Conservation (phyloP, 768 basidiomycete species). For the Amylocystis lapponica region DNA sequence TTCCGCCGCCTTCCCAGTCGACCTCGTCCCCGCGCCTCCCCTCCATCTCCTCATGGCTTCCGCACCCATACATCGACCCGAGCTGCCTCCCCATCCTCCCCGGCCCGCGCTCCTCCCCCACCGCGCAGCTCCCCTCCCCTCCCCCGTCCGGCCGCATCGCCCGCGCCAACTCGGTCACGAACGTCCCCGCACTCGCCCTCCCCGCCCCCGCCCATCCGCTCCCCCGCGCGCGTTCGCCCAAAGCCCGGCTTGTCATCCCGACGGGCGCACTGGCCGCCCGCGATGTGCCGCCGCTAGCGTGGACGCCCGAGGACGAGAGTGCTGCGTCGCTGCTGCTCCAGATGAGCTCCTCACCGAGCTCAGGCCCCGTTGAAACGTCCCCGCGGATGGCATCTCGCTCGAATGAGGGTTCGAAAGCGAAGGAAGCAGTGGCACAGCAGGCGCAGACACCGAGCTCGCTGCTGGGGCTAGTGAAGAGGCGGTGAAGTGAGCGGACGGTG, state of each 20-base stretch:
- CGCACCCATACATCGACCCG: slow-evolving; percentile 27
- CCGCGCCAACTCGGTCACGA: slow-evolving; percentile 24
- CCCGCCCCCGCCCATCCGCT: slow-evolving; percentile 49
- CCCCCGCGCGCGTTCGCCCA: slow-evolving; percentile 32
- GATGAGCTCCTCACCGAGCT: slow-evolving; percentile 43
- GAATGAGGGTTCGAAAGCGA: slow-evolving; percentile 2
- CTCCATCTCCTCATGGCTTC: slow-evolving; percentile 66
- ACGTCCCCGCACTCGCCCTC: slow-evolving; percentile 39
- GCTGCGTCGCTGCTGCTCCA: slow-evolving; percentile 64
- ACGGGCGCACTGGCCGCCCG: slow-evolving; percentile 20
- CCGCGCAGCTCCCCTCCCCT: slow-evolving; percentile 30
- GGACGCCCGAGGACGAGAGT: slow-evolving; percentile 62
- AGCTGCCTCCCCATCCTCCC: slow-evolving; percentile 15
- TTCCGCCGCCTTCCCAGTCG: neutral
- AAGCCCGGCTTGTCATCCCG: no score
- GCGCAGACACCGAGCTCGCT: slow-evolving; percentile 20
- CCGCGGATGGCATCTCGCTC: neutral
- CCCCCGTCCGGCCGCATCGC: slow-evolving; percentile 28
- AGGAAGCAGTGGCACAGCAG: slow-evolving; percentile 4
- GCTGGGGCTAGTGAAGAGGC: no score
- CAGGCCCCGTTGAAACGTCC: slow-evolving; percentile 1
- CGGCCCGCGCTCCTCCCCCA: slow-evolving; percentile 1
- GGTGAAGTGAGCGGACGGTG: no score
- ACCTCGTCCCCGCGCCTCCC: slow-evolving; percentile 42
- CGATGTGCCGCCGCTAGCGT: slow-evolving; percentile 18